Conservation (phyloP, 129 eudicot species). For the Smallanthus sonchifolius region DNA sequence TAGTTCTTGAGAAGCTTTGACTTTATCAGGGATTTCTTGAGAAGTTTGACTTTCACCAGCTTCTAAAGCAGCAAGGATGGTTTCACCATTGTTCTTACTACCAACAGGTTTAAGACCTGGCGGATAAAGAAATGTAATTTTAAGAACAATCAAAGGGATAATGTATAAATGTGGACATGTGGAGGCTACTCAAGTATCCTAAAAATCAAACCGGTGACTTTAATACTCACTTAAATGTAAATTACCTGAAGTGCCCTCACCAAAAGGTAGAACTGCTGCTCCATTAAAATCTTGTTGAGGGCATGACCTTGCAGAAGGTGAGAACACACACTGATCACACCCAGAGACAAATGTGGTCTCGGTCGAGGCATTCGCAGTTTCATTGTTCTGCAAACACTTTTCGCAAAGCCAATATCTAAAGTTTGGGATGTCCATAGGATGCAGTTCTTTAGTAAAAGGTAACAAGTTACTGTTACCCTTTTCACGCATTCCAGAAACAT, state of each 20-base stretch:
- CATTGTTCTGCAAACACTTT: constrained; percentile 29
- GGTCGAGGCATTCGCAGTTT: constrained; percentile 18
- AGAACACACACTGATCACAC: constrained; percentile 20
- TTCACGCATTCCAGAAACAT: constrained; percentile 63
- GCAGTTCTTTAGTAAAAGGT: constrained; percentile 54
- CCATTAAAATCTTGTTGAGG: constrained; percentile 2
- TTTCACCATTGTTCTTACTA: constrained; percentile 11
- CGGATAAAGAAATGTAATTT: not conserved
- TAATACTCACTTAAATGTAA: not conserved
- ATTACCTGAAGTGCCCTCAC: constrained; percentile 35
- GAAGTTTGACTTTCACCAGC: not conserved
- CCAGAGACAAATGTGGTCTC: constrained; percentile 14
- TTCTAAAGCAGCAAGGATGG: constrained; percentile 2
- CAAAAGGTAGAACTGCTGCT: constrained; percentile 18
- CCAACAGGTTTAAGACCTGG: constrained; percentile 20
- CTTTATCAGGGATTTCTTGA: constrained; percentile 9
- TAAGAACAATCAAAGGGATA: not conserved
- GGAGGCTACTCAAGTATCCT: no score
- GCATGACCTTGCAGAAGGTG: constrained; percentile 19
- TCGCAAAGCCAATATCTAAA: constrained; percentile 66
- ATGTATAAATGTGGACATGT: no score
- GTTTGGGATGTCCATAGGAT: constrained; percentile 54
- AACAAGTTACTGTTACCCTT: constrained; percentile 33
- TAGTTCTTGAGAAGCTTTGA: not conserved
- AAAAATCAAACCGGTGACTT: not conserved